Evolutionary conservation across 257 asterid genomes (phyloP).

Genomic region (Solanum raphanifolium): DNA sequence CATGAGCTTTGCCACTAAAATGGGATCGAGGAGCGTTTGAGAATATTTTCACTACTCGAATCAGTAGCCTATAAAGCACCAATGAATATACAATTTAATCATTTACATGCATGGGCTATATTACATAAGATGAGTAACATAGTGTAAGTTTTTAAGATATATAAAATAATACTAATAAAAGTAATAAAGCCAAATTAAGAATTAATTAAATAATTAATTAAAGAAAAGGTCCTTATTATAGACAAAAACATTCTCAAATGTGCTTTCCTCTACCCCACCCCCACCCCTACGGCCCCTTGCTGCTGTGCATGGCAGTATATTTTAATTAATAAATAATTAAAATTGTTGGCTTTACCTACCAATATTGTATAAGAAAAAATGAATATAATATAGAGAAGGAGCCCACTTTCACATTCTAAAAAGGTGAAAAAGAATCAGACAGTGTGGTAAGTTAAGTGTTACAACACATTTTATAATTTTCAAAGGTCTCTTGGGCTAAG

Average conservation of each 20-base stretch:
- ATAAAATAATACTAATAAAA: neutral
- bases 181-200: neutral
- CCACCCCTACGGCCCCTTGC: neutral
- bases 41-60: neutral
- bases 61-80: accelerated
- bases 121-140: neutral
- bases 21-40: accelerated
- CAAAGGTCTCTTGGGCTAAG: conserved; percentile 5
- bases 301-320: neutral
- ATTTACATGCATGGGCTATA: neutral
- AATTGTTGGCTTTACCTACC: neutral
- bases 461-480: neutral
- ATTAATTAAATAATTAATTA: neutral
- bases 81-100: neutral
- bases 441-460: neutral
- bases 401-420: conserved; percentile 2
- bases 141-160: neutral
- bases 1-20: neutral
- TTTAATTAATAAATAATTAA: neutral
- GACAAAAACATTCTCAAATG: conserved; percentile 22
- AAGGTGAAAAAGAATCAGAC: neutral
- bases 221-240: neutral
- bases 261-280: neutral
- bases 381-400: neutral
- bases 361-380: neutral